phyloP scores from a whole-genome alignment of 306 rosid genomes.

The Lablab purpureus region DNA sequence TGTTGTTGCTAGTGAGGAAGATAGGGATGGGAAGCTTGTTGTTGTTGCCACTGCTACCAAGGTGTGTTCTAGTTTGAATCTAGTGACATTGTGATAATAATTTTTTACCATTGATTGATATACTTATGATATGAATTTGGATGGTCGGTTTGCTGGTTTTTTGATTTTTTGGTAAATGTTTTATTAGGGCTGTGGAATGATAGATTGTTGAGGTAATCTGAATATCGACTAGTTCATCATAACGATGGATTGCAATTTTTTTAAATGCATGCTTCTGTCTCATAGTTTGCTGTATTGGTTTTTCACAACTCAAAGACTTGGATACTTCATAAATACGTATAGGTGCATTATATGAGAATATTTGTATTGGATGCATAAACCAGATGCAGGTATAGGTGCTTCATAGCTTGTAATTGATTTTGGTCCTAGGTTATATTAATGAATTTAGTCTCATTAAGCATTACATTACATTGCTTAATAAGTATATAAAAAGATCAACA shows the following conservation, averaged over 20 bases:
- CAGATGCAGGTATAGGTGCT: neutral
- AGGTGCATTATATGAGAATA: neutral
- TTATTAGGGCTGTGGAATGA: neutral
- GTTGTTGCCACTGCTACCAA: slow-evolving; percentile 81
- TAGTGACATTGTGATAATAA: slow-evolving; percentile 16
- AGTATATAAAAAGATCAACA: too few relatives aligned
- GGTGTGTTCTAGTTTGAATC: slow-evolving; percentile 58
- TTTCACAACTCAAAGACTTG: neutral
- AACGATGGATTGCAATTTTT: neutral
- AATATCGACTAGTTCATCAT: slow-evolving; percentile 17
- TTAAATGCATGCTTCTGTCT: neutral
- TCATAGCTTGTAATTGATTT: slow-evolving; percentile 26
- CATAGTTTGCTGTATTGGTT: neutral
- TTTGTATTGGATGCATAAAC: neutral
- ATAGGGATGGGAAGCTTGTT: slow-evolving; percentile 65
- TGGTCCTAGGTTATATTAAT: slow-evolving; percentile 9
- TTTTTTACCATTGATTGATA: slow-evolving; percentile 13
- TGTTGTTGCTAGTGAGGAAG: slow-evolving; percentile 78
- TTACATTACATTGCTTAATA: neutral
- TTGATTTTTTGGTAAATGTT: slow-evolving; percentile 32
- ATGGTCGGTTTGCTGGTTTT: slow-evolving; percentile 16
- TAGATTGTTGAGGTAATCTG: slow-evolving; percentile 32
- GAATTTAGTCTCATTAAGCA: neutral
- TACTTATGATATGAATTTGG: slow-evolving; percentile 14
- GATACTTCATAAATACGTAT: neutral